These are phyloP conservation scores for Hanseniaspora guilliermondii DNA, from an alignment of 805 yeast genomes.

Conservation along the genomic window DNA sequence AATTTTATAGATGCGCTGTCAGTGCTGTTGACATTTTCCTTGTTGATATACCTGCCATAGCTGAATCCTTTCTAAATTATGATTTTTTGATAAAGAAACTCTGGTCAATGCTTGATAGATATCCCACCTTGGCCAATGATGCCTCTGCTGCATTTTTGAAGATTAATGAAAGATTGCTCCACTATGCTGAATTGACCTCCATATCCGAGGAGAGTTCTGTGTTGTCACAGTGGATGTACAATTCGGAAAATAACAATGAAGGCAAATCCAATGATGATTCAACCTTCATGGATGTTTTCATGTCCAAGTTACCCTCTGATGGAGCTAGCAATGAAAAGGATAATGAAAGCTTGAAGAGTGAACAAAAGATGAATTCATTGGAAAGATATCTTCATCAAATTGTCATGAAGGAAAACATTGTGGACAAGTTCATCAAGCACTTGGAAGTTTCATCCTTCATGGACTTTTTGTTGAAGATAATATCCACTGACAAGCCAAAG, in stretches of 20 bases:
- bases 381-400: conserved; percentile 44
- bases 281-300: conserved; percentile 5
- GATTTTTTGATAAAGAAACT: conserved; percentile 49
- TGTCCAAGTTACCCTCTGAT: neutral
- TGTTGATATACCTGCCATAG: conserved; percentile 87
- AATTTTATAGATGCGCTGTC: conserved; percentile 31
- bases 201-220: conserved; percentile 53
- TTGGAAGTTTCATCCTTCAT: conserved; percentile 87
- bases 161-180: conserved; percentile 77
- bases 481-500: conserved; percentile 87
- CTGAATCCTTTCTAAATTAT: conserved; percentile 78
- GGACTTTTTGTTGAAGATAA: conserved; percentile 81
- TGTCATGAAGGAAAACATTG: conserved; percentile 53
- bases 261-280: neutral
- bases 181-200: conserved; percentile 22
- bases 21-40: conserved; percentile 80
- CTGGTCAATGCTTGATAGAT: conserved; percentile 68
- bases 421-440: conserved; percentile 69
- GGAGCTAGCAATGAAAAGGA: neutral
- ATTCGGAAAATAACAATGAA: conserved; percentile 19
- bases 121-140: conserved; percentile 55
- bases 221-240: conserved; percentile 35
- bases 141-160: conserved; percentile 83
- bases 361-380: neutral
- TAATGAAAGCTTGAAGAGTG: neutral